These are phyloP conservation scores for Zygoascus meyerae DNA, from an alignment of 1,139 yeast genomes.

Conservation along the genomic window DNA sequence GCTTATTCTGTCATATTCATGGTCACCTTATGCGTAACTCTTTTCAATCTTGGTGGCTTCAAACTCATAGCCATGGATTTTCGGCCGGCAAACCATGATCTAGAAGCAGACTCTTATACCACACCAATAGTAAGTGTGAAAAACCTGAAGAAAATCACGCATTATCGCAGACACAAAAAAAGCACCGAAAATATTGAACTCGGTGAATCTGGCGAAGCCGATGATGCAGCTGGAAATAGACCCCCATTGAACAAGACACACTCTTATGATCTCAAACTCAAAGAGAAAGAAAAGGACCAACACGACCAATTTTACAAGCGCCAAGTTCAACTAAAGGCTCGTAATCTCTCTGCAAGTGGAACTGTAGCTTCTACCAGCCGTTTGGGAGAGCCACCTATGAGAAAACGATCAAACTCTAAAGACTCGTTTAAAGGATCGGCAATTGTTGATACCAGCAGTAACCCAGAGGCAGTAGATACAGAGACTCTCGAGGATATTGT, in stretches of 20 bases:
- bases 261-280: neutral
- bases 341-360: neutral
- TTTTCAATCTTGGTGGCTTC: constrained; percentile 74
- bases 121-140: neutral
- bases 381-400: neutral
- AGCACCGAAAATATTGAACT: neutral
- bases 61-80: constrained; percentile 69
- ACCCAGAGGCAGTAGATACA: neutral
- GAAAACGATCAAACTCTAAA: neutral
- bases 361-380: constrained; percentile 3
- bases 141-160: neutral
- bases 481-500: constrained; percentile 9
- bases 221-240: neutral
- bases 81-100: constrained; percentile 11
- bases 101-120: neutral
- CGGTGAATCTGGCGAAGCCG: neutral
- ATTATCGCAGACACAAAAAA: neutral
- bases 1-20: constrained; percentile 80
- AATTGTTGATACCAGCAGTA: neutral
- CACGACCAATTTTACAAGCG: constrained; percentile 5
- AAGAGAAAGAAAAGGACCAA: neutral
- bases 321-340: neutral
- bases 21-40: constrained; percentile 61
- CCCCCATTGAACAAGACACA: neutral
- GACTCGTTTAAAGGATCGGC: neutral